Evolutionary conservation across 1,284 basidiomycete genomes (phyloP), one percentile per base, ranked within the genome.

Genomic region (Peniophora sp.): DNA sequence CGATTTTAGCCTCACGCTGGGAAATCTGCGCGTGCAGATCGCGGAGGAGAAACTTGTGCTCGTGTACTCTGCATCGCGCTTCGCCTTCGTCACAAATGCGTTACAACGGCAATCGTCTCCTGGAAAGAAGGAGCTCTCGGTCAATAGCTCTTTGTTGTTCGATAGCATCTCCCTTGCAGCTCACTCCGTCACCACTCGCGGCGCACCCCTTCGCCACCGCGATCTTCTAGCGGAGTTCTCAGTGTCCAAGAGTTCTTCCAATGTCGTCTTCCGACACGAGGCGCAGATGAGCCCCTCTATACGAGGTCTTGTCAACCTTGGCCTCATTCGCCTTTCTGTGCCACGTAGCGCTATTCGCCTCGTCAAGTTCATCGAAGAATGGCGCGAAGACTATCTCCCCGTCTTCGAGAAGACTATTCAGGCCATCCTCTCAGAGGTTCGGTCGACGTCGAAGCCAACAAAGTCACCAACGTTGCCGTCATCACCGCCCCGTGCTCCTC

Each of bases 261-360:
- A 72, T 56, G 62, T 61, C 27, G 62, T 79, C 5, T 59, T 70
- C 34, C 74, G 73, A 17, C 70, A 69, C 27, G 83, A 83, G 39
- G 55, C 60, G 3, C 55, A 63, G 14, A 61, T 67, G 8, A 70
- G 63, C 48, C 60, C 62, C 5, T 70, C 68, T 11, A 50, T 72
- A n/a, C 75, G 77, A 16, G 57, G 76, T 14, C 65, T 75, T 2
- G 67, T 77, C 38, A 65, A 68, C 2, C 56, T 83, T 3, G 68
- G 69, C 17, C 69, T 67, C 20, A 58, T 83, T 20, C 69, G 73
- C 36, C 60, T 87, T 23, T 77, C 72, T 51, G 79, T 92, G 19
- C 89, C 90, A 2, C 80, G 89, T 11, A 92, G 90, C 58, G 86
- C 84, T 25, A 71, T 91, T 43, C 80, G 83, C 19, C 69, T 91